These are phyloP conservation scores for Phytopythium delawarense DNA, from an alignment of 352 stramenopile genomes.

Conservation along the genomic window DNA sequence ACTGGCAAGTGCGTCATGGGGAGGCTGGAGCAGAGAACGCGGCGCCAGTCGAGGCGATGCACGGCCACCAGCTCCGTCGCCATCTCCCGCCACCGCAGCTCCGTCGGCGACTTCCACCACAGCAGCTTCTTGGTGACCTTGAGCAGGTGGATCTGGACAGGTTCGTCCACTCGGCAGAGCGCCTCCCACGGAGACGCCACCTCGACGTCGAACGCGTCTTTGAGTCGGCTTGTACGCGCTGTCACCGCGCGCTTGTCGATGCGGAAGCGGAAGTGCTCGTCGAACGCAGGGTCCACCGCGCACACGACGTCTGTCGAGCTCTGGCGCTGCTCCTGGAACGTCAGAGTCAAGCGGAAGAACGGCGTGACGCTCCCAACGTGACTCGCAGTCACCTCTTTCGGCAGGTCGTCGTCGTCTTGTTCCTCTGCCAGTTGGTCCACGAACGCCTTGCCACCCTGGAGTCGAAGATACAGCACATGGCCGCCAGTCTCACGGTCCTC, in stretches of 20 bases:
- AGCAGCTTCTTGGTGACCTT: conserved; percentile 56
- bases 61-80: conserved; percentile 56
- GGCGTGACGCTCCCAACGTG: conserved; percentile 38
- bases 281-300: conserved; percentile 59
- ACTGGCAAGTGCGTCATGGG: conserved; percentile 71
- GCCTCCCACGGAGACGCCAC: conserved; percentile 61
- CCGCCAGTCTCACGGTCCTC: conserved; percentile 12
- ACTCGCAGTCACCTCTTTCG: conserved; percentile 10
- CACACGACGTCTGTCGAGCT: conserved; percentile 39
- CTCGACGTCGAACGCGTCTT: conserved; percentile 44
- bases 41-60: conserved; percentile 72
- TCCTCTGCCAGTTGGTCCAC: conserved; percentile 58
- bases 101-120: conserved; percentile 7
- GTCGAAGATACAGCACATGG: conserved; percentile 44
- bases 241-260: conserved; percentile 22
- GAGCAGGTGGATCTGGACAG: conserved; percentile 50
- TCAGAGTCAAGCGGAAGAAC: conserved; percentile 50
- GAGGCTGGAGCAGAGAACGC: conserved; percentile 62
- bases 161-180: conserved; percentile 62
- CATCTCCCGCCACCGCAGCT: conserved; percentile 39
- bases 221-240: conserved; percentile 13
- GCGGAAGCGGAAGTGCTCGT: conserved; percentile 60
- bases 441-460: conserved; percentile 62
- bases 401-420: conserved; percentile 14
- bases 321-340: conserved; percentile 58